Base-by-base conservation (phyloP, 495 filamentous ascomycete genomes). In the Saxophila tyrrhenica region DNA sequence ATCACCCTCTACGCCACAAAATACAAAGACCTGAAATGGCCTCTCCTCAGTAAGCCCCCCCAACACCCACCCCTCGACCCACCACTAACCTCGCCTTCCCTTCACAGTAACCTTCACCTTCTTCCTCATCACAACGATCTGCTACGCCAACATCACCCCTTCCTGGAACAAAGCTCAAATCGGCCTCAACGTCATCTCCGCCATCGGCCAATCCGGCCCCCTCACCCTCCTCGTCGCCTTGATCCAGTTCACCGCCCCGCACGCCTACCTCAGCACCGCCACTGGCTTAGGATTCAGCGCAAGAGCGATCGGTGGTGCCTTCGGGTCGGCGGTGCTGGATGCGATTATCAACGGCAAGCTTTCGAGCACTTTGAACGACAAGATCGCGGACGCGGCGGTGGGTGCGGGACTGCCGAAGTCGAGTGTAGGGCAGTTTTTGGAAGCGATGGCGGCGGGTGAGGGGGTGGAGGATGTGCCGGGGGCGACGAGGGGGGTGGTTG, bases 241-340 rank as follows among this genome's bases (percentile, higher is more conserved):
- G 48, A 67, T 79, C 20, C 76, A 78, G 62, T 77, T 78, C 62
- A 77, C 74, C 5, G 69, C 75, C 0, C 75, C 76, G 0, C 76
- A 78, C 52, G 72, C 74, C 8, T 78, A 71, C 58, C 69, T 79
- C 21, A 73, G 71, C 7, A 79, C 75, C 1, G 75, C 76, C 0
- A 78, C 76, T 1, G 76, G 75, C 1, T 69, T 79, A 0, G 74
- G 71, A 15, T 78, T 78, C 66, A 75, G 73, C 7, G 75, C 75
- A 10, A 62, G 75, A 25, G 75, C 75, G 21, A 74, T 79, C 51
- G 75, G 75, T 24, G 75, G 75, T 22, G 76, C 76, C 0, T 78
- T 78, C 50, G 75, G 75, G 0, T 75, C 72, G 1, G 75, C 75
- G 2, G 73, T 77, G n/a, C 64, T 79, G 5, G 68, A 74, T 52